Percentiles rank a stretch among this genome's conserved stretches.
Evolutionary conservation across 1,284 basidiomycete species (phyloP).

Genomic region (Coriolopsis trogii): DNA sequence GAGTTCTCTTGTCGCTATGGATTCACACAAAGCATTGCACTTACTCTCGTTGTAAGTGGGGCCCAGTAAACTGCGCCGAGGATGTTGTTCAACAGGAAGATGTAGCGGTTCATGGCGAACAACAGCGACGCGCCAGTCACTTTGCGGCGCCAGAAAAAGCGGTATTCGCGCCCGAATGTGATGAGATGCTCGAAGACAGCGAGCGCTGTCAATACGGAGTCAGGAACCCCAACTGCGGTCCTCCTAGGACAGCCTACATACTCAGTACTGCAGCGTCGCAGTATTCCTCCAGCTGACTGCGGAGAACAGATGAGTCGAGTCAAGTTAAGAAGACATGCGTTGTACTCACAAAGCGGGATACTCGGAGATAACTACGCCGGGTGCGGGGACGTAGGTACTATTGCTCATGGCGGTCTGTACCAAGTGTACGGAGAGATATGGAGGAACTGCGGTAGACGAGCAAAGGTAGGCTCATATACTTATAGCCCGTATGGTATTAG

Average conservation of each 20-base stretch:
- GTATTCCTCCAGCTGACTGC: background rate
- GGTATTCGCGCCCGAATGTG: background rate
- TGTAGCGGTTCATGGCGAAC: conserved; percentile 6
- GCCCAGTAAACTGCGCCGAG: background rate
- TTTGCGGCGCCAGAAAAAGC: conserved; percentile 6
- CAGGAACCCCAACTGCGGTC: background rate
- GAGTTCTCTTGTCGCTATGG: background rate
- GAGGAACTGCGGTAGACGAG: too few species aligned
- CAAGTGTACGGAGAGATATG: background rate
- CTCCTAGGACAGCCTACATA: background rate
- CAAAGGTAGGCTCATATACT: too few species aligned
- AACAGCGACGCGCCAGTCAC: background rate
- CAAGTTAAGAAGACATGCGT: background rate
- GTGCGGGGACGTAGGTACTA: background rate
- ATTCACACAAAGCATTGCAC: background rate
- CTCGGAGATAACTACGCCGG: background rate
- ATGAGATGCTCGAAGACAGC: background rate
- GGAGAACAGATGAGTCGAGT: background rate
- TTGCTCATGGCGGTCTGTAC: background rate
- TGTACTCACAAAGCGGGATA: background rate
- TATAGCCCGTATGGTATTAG: too few species aligned
- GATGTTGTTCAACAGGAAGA: background rate
- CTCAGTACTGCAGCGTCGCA: background rate
- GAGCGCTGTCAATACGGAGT: background rate
- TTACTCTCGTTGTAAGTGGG: background rate